Percentiles rank a stretch among this genome's conserved stretches.
phyloP scores from a whole-genome alignment of 2,329 filamentous ascomycete genomes.

The Aspergillus melleus region DNA sequence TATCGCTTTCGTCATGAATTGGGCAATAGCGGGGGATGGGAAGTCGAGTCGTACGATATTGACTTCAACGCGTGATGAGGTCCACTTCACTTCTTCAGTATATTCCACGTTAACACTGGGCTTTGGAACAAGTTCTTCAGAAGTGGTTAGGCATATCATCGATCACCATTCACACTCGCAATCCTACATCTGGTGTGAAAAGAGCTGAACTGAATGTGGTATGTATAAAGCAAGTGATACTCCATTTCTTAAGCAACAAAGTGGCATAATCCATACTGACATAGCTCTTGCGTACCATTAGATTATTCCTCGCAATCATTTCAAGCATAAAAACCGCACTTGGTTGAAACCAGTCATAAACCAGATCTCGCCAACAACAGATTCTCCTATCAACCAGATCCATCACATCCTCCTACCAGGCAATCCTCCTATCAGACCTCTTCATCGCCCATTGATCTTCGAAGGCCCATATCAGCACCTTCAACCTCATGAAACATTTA shows the following conservation, averaged over 20 bases:
- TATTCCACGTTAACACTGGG: neutral
- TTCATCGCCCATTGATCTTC: neutral
- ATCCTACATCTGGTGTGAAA: neutral
- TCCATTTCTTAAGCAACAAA: neutral
- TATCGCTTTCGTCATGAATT: neutral
- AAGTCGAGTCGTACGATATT: neutral
- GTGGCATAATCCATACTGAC: neutral
- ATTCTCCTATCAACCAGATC: no score
- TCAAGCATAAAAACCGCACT: no score
- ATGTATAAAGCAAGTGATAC: neutral
- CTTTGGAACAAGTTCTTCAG: neutral
- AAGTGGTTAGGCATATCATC: neutral
- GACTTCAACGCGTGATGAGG: neutral
- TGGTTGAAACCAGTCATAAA: no score
- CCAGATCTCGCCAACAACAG: no score
- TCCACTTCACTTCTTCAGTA: neutral
- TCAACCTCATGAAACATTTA: slow-evolving; percentile 7
- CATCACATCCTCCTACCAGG: no score
- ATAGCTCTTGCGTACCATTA: neutral
- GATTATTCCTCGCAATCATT: neutral
- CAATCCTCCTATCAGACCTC: neutral
- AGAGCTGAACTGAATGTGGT: neutral
- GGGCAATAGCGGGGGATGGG: neutral
- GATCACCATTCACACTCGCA: no score
- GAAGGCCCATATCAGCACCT: no score